Evolutionary conservation across 768 basidiomycete species (phyloP), one percentile per base, ranked within the genome.

Genomic region (Sarcomyxa edulis): DNA sequence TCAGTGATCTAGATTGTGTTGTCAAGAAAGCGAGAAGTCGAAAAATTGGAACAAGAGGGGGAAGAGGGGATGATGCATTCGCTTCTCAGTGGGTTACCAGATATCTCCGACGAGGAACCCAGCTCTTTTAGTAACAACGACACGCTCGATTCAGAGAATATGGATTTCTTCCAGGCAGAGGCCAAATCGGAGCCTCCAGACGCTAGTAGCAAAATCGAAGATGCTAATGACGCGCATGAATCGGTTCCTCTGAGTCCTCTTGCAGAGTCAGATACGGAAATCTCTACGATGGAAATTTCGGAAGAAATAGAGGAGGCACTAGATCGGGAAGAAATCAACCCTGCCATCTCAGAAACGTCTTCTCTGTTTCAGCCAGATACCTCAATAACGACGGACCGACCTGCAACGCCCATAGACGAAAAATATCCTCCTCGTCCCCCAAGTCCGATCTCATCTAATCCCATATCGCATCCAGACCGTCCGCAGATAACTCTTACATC

Each of bases 31-130:
- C 65, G 72, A 10, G 78, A 88, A 39, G 75, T 87, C 14, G 48
- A 70, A 37, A 54, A 60, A 19, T 60, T 95, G 14, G 69, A 79
- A 38, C 65, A 73, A 37, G 82, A 81, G 50, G 83, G 76, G 16
- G 86, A 88, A 46, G 86, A 85, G 3, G 84, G 87, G 18, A 88
- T 87, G 85, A 65, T 86, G 25, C 87, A 90, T 55, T 81, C 85
- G 3, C 49, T 88, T 7, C 64, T 90, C 12, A 81, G 74, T 31
- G 64, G 71, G n/a, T 53, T 87, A 18, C 82, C 84, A 0, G 64
- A 69, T n/a, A 55, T 86, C 5, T 55, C 58, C 10, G 81, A 81
- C 32, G 66, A 66, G 20, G 58, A 45, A 21, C 27, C 16, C 9
- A 48, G 15, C 16, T 5, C 7, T 14, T n/a, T n/a, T n/a, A n/a